Evolutionary conservation across 495 filamentous ascomycete species (phyloP), one percentile per base, ranked within the genome.

Genomic region (Cairneyella variabilis): DNA sequence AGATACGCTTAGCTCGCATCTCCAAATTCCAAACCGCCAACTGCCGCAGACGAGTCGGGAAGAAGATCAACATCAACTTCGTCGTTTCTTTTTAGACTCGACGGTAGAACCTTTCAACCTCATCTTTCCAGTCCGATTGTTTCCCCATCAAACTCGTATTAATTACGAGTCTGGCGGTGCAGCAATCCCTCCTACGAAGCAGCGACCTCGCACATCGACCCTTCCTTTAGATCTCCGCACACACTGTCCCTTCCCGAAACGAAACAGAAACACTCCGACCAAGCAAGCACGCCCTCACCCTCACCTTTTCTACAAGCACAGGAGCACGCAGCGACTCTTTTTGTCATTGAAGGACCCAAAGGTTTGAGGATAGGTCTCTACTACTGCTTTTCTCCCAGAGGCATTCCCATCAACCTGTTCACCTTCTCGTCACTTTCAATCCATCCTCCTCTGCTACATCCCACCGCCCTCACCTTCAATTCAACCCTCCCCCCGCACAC

Each of bases 321-420:
- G 49, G 32, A 43, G 56, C 26, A 26, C 18, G 48, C 47, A 50
- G 21, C 50, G 41, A 50, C 16, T 40, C 34, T 34, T 52, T 47
- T 58, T 32, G 51, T 53, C 47, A 39, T 56, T 58, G 59, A 54
- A 51, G 56, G 56, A 57, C 41, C 51, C 50, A 54, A 64, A 64
- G 62, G 62, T 64, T 64, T 64, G 62, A 61, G 55, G 47, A 53
- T 51, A 53, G 52, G 62, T 63, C 51, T 61, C 49, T 61, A 61
- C 48, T 64, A 53, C 58, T 64, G 54, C 61, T 61, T 61, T 54
- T 57, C 49, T 57, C 49, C 51, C 54, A 56, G 50, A 53, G 38
- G 45, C 11, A 22, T 58, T 57, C 58, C 48, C 54, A 61, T 53
- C 62, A 61, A 22, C 53, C 58, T 59, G 23, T 58, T 64, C 51